Conservation (phyloP, 176 grass and related monocot genomes). For the Carex pumila region DNA sequence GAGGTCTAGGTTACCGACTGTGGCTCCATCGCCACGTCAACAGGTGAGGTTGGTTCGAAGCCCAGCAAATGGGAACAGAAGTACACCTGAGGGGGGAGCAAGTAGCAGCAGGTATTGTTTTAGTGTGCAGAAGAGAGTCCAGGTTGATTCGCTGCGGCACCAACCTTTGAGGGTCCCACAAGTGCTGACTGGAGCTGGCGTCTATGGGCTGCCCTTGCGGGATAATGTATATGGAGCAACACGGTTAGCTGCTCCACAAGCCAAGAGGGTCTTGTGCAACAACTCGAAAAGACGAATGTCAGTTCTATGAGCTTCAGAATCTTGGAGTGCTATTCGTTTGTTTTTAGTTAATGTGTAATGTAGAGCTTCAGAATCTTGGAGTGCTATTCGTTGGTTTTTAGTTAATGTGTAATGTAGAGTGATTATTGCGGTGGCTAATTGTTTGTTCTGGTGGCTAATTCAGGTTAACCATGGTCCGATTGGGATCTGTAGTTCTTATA, state of each 20-base stretch:
- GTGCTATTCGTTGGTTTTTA: not conserved
- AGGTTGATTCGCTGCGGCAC: constrained; percentile 21
- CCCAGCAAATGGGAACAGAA: constrained; percentile 22
- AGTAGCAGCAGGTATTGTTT: constrained; percentile 44
- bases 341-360: constrained; percentile 3
- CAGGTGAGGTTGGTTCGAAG: constrained; percentile 21
- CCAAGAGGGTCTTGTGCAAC: constrained; percentile 35
- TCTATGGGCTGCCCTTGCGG: constrained; percentile 21
- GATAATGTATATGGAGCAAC: constrained; percentile 24
- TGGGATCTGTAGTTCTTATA: too few species aligned
- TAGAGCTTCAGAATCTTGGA: not conserved
- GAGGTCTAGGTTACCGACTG: constrained; percentile 42
- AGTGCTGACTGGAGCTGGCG: constrained; percentile 28
- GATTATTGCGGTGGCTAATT: too few species aligned
- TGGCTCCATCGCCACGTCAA: constrained; percentile 14
- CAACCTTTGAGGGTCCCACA: not conserved
- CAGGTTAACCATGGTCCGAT: too few species aligned
- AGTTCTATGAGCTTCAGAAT: constrained; percentile 26
- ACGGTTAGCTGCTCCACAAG: constrained; percentile 19
- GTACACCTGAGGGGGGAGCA: not conserved
- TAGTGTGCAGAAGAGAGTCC: constrained; percentile 50
- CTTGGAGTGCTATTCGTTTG: not conserved
- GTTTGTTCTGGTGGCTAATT: too few species aligned
- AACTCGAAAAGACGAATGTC: constrained; percentile 56
- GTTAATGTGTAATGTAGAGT: not conserved